A percentile compares a stretch with the other conserved stretches of the same genome.
Conservation (phyloP, 441 rosid species). For the Euphorbia corollata region DNA sequence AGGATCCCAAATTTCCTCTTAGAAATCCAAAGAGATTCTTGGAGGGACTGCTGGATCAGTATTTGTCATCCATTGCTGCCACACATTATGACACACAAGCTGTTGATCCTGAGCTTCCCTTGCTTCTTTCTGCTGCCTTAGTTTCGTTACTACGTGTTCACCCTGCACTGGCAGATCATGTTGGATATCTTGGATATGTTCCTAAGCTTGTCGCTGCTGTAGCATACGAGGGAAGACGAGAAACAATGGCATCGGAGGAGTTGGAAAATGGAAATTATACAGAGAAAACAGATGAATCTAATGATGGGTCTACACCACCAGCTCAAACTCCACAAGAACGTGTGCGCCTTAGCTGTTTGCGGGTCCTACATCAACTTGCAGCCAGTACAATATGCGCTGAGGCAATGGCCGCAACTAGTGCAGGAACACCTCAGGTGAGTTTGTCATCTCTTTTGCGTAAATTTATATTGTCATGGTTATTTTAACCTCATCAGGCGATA, state of each 20-base stretch:
- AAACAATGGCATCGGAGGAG: constrained; percentile 79
- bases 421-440: constrained; percentile 84
- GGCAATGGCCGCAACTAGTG: constrained; percentile 99
- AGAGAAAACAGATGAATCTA: constrained; percentile 44
- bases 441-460: neutral
- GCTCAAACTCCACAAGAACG: constrained; percentile 94
- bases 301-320: constrained; percentile 51
- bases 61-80: constrained; percentile 89
- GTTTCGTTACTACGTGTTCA: constrained; percentile 96
- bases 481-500: neutral
- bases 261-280: constrained; percentile 37
- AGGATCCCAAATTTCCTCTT: constrained; percentile 97
- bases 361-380: constrained; percentile 97
- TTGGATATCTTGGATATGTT: constrained; percentile 95
- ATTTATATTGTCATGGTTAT: neutral
- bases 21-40: constrained; percentile 94
- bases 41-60: constrained; percentile 97
- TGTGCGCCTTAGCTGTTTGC: constrained; percentile 96
- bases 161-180: constrained; percentile 97
- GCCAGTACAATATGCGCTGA: constrained; percentile 96
- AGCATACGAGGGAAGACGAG: constrained; percentile 90
- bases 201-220: constrained; percentile 98
- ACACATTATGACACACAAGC: constrained; percentile 78
- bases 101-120: constrained; percentile 87
- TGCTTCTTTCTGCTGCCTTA: constrained; percentile 96